Base-by-base conservation (phyloP, 441 rosid species). In the Dalechampia spathulata region DNA sequence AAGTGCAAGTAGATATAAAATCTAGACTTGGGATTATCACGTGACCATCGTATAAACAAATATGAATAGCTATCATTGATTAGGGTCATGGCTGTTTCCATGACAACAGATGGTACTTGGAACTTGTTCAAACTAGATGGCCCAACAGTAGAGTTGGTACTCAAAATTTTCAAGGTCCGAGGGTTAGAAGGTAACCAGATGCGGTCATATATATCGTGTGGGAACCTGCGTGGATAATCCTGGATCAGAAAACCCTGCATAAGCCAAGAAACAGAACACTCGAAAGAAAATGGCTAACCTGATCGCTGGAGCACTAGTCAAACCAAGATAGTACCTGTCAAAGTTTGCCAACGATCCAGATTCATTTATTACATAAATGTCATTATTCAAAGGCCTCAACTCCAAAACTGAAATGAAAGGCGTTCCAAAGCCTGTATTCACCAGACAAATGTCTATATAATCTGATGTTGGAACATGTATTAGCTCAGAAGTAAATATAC, bases 1-100 rank as follows among this genome's bases (percentile, higher is more conserved):
- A 77, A 73, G 23, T 82, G 82, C 72, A 82, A 23, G 61, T 60
- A 79, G 2, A 71, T 47, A 46, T 67, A 77, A 46, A 72, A 59
- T 32, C 60, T 42, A 9, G 32, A 16, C 6, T 30, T 46, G 34
- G 49, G 52, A 0, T 71, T 39, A 61, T 69, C n/a, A 1, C 69
- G 2, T 26, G 52, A 0, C 56, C 20, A 21, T 2, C 19, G 50
- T 74, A 47, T 3, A 0, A 26, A 32, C 25, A 81, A 26, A 21
- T 46, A n/a, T 19, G 78, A 3, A n/a, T 72, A 53, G 0, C 53
- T 53, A 6, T 22, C 21, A 14, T 25, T 57, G 6, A 20, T 39
- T 0, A n/a, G n/a, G n/a, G 43, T 22, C 37, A 60, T 39, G 1
- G 80, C 87, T 5, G 68, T 78, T 17, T 45, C 50, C 83, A 78